Base-by-base conservation (phyloP, 1,284 basidiomycete species). In the Taiwanofungus camphoratus region DNA sequence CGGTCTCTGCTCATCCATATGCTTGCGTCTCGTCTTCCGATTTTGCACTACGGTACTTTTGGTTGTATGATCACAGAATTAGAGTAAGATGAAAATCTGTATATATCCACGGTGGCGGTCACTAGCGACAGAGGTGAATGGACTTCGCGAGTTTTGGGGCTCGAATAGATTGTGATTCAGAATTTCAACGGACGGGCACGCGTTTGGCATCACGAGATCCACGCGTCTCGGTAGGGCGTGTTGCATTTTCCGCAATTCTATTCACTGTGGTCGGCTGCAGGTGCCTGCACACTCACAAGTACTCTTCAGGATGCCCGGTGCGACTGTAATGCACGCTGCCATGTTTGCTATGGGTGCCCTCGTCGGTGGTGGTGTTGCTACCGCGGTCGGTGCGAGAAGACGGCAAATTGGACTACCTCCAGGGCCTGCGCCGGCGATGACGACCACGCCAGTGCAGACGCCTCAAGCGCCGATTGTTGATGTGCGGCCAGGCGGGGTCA, bases 271-370 rank as follows among this genome's bases (percentile, higher is more conserved):
- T n/a, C n/a, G n/a, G n/a, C n/a, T n/a, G n/a, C n/a, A n/a, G n/a
- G n/a, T n/a, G n/a, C n/a, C n/a, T n/a, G n/a, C n/a, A n/a, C n/a
- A n/a, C n/a, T n/a, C n/a, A n/a, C n/a, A n/a, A n/a, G n/a, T n/a
- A n/a, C n/a, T n/a, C n/a, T n/a, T n/a, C 31, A 6, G 31, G 7
- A 73, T 76, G 74, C 59, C 73, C 15, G 67, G 61, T 48, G 46
- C 74, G 26, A 62, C 66, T 18, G 49, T 81, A 44, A 55, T 82
- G 2, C 82, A 78, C 49, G 78, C 75, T 15, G 80, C 80, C n/a
- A 72, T 79, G 35, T 87, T 88, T 58, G 76, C 84, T 34, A 76
- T 82, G 38, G 85, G 85, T 15, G 83, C 82, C 2, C 54, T 79
- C 23, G 67, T 86, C 29, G 86, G 85, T 30, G 86, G 82, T 18